Evolutionary conservation across 352 stramenopile species (phyloP).

Genomic region (Peronosclerospora sorghi): DNA sequence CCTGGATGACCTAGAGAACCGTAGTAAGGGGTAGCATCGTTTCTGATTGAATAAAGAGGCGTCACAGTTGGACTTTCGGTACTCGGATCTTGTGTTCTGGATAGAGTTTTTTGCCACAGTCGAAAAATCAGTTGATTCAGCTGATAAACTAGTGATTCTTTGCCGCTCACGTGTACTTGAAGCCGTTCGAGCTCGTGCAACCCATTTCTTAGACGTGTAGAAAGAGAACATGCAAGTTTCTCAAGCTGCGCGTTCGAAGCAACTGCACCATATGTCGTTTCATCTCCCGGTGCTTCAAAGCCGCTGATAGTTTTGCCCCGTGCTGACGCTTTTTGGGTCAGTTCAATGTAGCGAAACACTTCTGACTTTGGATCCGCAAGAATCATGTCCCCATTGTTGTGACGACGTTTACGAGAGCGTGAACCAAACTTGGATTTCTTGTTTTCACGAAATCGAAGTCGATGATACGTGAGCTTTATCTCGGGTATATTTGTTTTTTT

Average conservation of each 20-base stretch:
- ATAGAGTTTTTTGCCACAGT: slow-evolving; percentile 13
- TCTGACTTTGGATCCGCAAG: not conserved
- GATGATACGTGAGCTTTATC: slow-evolving; percentile 26
- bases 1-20: not conserved
- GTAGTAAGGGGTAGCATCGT: not conserved
- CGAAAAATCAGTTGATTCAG: slow-evolving; percentile 28
- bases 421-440: slow-evolving; percentile 11
- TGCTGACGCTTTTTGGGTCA: slow-evolving; percentile 31
- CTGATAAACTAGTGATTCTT: slow-evolving; percentile 16
- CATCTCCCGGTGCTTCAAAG: slow-evolving; percentile 3
- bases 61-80: slow-evolving; percentile 1
- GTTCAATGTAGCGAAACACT: slow-evolving; percentile 42
- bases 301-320: slow-evolving; percentile 4
- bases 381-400: slow-evolving; percentile 6
- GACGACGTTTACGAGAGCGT: slow-evolving; percentile 25
- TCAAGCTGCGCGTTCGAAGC: slow-evolving; percentile 31
- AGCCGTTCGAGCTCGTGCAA: slow-evolving; percentile 28
- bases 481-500: slow-evolving; percentile 17
- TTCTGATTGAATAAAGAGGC: not conserved
- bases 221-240: slow-evolving; percentile 32
- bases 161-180: slow-evolving; percentile 28
- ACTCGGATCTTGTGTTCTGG: not conserved
- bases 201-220: slow-evolving; percentile 27
- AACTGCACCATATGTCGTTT: not conserved
- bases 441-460: slow-evolving; percentile 24